A percentile compares a stretch with the other conserved stretches of the same genome.
These are phyloP conservation scores for Solanum appendiculatum DNA, from an alignment of 257 asterid species.

Conservation along the genomic window DNA sequence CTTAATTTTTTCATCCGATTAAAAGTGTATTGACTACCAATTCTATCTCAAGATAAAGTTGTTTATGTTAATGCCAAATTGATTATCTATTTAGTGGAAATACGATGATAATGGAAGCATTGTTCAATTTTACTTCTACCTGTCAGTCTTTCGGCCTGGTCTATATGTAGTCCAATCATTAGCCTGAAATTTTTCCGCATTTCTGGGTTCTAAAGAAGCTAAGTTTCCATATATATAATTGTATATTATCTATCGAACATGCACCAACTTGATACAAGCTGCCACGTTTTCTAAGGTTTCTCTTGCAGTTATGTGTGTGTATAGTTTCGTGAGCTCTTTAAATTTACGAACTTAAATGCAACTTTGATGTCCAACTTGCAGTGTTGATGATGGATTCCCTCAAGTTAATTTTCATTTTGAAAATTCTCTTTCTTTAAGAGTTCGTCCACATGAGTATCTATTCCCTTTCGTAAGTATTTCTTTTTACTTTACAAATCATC, in stretches of 20 bases:
- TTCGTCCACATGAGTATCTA: constrained; percentile 86
- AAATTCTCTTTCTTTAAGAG: constrained; percentile 69
- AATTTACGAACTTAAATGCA: background rate
- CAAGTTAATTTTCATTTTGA: constrained; percentile 76
- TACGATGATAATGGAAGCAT: background rate
- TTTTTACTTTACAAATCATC: background rate
- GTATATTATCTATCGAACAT: background rate
- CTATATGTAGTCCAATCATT: background rate
- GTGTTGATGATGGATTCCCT: constrained; percentile 95
- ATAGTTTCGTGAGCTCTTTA: background rate
- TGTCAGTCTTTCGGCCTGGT: background rate
- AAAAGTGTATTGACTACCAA: background rate
- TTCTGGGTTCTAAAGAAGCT: background rate
- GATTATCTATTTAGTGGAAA: background rate
- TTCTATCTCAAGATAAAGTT: background rate
- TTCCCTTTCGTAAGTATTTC: constrained; percentile 85
- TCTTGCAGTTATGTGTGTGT: background rate
- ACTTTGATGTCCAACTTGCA: constrained; percentile 34
- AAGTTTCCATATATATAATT: background rate
- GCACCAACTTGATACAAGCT: background rate
- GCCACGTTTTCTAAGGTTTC: background rate
- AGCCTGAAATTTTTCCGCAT: background rate
- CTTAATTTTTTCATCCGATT: background rate
- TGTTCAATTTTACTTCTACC: background rate
- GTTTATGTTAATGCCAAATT: background rate